Base-by-base conservation (phyloP, 148 eudicot species). In the Polygonum aviculare region DNA sequence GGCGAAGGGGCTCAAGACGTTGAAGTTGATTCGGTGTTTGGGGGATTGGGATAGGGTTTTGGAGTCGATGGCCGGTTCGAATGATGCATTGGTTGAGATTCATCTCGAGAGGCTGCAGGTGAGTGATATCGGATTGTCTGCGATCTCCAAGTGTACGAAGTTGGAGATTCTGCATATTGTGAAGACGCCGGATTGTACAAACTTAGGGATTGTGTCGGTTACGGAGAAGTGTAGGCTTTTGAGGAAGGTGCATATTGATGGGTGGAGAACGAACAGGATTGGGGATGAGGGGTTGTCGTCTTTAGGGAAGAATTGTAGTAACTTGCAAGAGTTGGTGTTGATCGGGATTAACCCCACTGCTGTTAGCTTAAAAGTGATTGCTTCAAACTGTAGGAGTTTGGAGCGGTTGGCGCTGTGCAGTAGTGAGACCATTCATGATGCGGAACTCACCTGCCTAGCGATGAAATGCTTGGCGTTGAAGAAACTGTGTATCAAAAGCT, bases 251-350 rank as follows among this genome's bases (percentile, higher is more conserved):
- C 94, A 92, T 38, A 88, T 92, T 57, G 97, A 92, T 69, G 97
- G 97, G 51, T 92, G 97, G 97, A 90, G 92, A 76, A 90, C 97
- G 33, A 90, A 92, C 40, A 79, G 90, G 81, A 92, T 92, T 62
- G 97, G 97, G 8, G 89, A 90, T 72, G 88, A 87, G 41, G 93
- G 94, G 11, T 79, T 92, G 76, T 70, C 75, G 72, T 87, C 90
- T 1, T 79, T 92, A 35, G 97, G 88, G 11, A 88, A 82, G 81
- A 81, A 92, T 41, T 84, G 86, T 72, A 75, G 39, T 14, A 88
- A 90, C 52, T 86, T 92, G 39, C 90, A 86, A 33, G 97, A 92
- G 45, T 75, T 92, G 77, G 97, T 92, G 8, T 84, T 92, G 47
- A 90, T 90, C 80, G 93, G 97, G 60, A 77, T 92, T 38, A 90